Evolutionary conservation across 176 grass and related monocot species (phyloP).

Genomic region (Lolium perenne): DNA sequence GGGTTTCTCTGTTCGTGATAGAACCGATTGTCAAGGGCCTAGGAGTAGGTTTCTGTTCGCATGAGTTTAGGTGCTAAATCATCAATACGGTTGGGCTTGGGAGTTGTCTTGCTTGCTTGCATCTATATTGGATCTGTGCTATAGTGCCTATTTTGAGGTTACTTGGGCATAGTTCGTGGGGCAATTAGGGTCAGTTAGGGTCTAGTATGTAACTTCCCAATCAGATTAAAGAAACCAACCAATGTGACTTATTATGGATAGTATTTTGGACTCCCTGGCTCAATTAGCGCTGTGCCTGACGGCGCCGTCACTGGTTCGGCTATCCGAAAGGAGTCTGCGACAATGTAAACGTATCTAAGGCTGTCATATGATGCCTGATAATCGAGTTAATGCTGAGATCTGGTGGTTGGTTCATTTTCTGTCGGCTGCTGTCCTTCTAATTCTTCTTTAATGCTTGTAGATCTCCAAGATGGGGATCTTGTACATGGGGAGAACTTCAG

Average conservation of each 20-base stretch:
- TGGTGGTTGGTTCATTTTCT: neutral
- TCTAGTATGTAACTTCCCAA: neutral
- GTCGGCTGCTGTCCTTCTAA: constrained; percentile 9
- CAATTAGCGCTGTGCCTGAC: neutral
- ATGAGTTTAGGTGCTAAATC: neutral
- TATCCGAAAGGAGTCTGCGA: neutral
- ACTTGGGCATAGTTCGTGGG: neutral
- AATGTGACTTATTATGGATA: neutral
- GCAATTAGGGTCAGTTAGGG: neutral
- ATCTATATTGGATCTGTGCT: neutral
- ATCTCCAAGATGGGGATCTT: constrained; percentile 91
- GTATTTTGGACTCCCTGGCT: neutral
- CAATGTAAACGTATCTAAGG: neutral
- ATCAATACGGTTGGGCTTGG: neutral
- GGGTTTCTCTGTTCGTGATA: neutral
- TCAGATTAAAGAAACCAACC: neutral
- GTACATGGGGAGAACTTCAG: constrained; percentile 97
- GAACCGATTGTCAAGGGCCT: neutral
- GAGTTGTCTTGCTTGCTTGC: neutral
- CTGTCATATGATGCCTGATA: neutral
- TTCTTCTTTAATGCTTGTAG: constrained; percentile 54
- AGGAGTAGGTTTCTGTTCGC: neutral
- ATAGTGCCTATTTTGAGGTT: neutral
- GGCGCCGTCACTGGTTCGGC: neutral
- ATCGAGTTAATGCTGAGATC: constrained; percentile 10